A percentile compares a stretch with the other conserved stretches of the same genome.
These are phyloP conservation scores for Hypoxylon sp. DNA, from an alignment of 2,329 filamentous ascomycete genomes.

Conservation along the genomic window DNA sequence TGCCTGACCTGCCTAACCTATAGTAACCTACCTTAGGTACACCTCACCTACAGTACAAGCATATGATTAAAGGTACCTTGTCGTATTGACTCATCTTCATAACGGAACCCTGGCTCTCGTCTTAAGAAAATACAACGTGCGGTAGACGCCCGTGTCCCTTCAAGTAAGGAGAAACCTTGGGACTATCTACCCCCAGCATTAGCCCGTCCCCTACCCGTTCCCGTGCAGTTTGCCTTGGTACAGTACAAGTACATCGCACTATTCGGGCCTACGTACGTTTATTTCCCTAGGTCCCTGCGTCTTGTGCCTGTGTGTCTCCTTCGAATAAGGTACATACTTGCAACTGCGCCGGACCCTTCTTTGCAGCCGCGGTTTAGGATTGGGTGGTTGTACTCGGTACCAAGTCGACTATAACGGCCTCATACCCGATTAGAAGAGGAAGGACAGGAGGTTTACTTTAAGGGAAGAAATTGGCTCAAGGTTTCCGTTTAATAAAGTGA, in stretches of 20 bases:
- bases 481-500: constrained; percentile 39
- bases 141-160: constrained; percentile 27
- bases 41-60: constrained; percentile 14
- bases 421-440: constrained; percentile 31
- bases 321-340: constrained; percentile 23
- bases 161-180: constrained; percentile 27
- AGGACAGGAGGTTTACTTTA: constrained; percentile 17
- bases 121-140: constrained; percentile 30
- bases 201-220: constrained; percentile 22
- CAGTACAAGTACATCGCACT: constrained; percentile 32
- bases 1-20: neutral
- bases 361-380: constrained; percentile 16
- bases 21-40: neutral
- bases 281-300: constrained; percentile 13
- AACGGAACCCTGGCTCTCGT: constrained; percentile 31
- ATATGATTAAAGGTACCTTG: constrained; percentile 31
- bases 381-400: constrained; percentile 26
- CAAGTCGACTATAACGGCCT: constrained; percentile 23
- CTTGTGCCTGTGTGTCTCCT: constrained; percentile 22
- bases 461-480: constrained; percentile 25
- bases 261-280: constrained; percentile 36
- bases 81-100: constrained; percentile 38
- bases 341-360: constrained; percentile 13
- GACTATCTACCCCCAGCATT: constrained; percentile 25
- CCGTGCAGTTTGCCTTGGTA: constrained; percentile 28